Percentiles rank a stretch among this genome's conserved stretches.
Evolutionary conservation across 129 eudicot species (phyloP).

Genomic region (Mikania micrantha): DNA sequence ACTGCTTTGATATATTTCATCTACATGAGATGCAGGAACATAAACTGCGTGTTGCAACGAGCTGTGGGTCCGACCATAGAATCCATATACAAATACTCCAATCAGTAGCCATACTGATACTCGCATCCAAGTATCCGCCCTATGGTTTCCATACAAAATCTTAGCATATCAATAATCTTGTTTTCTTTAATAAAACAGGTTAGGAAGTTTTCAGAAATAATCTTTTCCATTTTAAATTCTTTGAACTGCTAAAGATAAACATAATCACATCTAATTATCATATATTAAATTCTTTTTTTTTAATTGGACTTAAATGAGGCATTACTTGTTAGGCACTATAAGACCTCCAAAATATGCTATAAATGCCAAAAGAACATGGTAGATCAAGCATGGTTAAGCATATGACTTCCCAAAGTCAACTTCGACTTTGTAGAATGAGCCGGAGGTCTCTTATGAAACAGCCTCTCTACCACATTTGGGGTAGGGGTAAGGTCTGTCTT

Average conservation of each 20-base stretch:
- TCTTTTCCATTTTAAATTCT: not conserved
- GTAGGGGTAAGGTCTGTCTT: no score
- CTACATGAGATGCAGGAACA: constrained; percentile 85
- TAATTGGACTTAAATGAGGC: no score
- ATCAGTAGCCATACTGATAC: constrained; percentile 78
- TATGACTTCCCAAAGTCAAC: constrained; percentile 6
- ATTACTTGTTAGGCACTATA: no score
- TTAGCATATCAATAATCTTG: not conserved
- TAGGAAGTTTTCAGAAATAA: no score
- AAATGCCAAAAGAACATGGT: not conserved
- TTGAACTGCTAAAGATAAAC: no score
- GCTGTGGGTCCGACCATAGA: constrained; percentile 84
- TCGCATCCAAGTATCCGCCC: constrained; percentile 76
- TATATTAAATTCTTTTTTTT: no score
- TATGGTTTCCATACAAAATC: constrained; percentile 24
- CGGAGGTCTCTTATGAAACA: no score
- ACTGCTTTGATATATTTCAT: constrained; percentile 72
- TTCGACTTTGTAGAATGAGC: not conserved
- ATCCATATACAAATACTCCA: constrained; percentile 57
- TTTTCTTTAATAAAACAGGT: no score
- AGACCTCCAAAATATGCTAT: not conserved
- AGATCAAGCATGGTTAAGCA: not conserved
- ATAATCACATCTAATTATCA: not conserved
- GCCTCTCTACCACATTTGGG: no score
- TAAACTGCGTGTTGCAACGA: constrained; percentile 70